phyloP scores from a whole-genome alignment of 495 filamentous ascomycete genomes.

The Astrocystis sublimbata region DNA sequence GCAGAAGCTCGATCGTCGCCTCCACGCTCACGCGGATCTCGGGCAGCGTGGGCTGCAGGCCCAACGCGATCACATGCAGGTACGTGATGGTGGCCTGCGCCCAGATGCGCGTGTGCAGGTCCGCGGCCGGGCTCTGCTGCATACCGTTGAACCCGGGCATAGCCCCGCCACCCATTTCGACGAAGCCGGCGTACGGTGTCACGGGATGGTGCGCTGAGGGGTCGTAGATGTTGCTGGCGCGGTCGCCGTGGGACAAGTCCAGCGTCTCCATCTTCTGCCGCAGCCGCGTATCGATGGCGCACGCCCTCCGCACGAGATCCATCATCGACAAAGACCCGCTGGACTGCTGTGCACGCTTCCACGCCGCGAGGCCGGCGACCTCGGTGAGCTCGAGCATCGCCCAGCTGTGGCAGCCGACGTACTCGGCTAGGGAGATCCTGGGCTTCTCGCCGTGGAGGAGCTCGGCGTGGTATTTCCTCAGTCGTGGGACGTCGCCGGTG shows the following conservation, averaged over 20 bases:
- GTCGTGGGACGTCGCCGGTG: slow-evolving; percentile 39
- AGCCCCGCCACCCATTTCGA: slow-evolving; percentile 11
- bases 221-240: slow-evolving; percentile 23
- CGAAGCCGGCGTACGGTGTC: slow-evolving; percentile 12
- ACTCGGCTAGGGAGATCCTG: slow-evolving; percentile 34
- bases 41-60: slow-evolving; percentile 27
- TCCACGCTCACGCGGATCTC: slow-evolving; percentile 36
- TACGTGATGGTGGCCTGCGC: slow-evolving; percentile 36
- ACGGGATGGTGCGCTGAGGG: slow-evolving; percentile 20
- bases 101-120: slow-evolving; percentile 33
- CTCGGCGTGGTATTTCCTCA: slow-evolving; percentile 40
- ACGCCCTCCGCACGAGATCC: slow-evolving; percentile 34
- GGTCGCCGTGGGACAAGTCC: slow-evolving; percentile 26
- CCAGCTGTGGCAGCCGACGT: slow-evolving; percentile 40
- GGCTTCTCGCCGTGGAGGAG: slow-evolving; percentile 34
- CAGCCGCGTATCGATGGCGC: slow-evolving; percentile 39
- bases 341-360: slow-evolving; percentile 35
- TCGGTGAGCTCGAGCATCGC: slow-evolving; percentile 36
- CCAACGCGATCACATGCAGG: slow-evolving; percentile 34
- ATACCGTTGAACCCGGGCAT: no score
- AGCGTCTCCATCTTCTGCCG: slow-evolving; percentile 32
- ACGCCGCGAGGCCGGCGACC: slow-evolving; percentile 38
- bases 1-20: slow-evolving; percentile 29
- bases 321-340: slow-evolving; percentile 35
- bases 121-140: slow-evolving; percentile 15